Conservation (phyloP, 352 stramenopile genomes). For the Pythium grandisporangium region DNA sequence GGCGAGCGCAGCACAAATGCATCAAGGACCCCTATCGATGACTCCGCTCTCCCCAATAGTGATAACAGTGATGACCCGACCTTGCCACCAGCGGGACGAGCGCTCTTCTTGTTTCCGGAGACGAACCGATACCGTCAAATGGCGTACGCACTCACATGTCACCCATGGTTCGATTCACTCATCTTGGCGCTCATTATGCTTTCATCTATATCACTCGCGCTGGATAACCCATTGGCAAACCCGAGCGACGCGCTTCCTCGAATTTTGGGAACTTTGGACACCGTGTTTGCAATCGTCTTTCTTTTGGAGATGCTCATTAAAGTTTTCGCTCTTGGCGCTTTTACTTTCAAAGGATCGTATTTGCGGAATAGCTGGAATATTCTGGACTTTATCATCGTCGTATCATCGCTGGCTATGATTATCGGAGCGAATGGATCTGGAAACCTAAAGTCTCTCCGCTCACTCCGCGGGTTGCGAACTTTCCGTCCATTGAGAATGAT, state of each 20-base stretch:
- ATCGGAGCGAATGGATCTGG: slow-evolving; percentile 33
- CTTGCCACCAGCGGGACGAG: slow-evolving; percentile 9
- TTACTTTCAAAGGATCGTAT: slow-evolving; percentile 65
- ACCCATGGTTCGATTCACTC: slow-evolving; percentile 70
- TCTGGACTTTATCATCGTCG: slow-evolving; percentile 83
- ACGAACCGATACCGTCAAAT: slow-evolving; percentile 25
- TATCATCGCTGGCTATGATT: slow-evolving; percentile 70
- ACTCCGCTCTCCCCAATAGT: no score
- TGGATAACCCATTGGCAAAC: slow-evolving; percentile 80
- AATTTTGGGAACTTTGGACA: slow-evolving; percentile 60
- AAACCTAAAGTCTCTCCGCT: slow-evolving; percentile 70
- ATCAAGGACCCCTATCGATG: no score
- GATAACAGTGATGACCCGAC: slow-evolving; percentile 1
- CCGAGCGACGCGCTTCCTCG: slow-evolving; percentile 25
- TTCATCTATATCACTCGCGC: slow-evolving; percentile 73
- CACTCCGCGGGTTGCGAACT: slow-evolving; percentile 74
- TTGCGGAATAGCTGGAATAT: slow-evolving; percentile 85
- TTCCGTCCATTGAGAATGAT: slow-evolving; percentile 90
- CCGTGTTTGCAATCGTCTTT: slow-evolving; percentile 74
- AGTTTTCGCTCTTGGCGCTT: slow-evolving; percentile 76
- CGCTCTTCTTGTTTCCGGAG: slow-evolving; percentile 43
- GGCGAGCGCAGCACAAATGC: no score
- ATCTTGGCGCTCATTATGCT: slow-evolving; percentile 80
- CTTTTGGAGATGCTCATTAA: slow-evolving; percentile 86
- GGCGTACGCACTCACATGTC: slow-evolving; percentile 38